A percentile compares a stretch with the other conserved stretches of the same genome.
phyloP scores from a whole-genome alignment of 163 green algal genomes.

The Botryococcus braunii region DNA sequence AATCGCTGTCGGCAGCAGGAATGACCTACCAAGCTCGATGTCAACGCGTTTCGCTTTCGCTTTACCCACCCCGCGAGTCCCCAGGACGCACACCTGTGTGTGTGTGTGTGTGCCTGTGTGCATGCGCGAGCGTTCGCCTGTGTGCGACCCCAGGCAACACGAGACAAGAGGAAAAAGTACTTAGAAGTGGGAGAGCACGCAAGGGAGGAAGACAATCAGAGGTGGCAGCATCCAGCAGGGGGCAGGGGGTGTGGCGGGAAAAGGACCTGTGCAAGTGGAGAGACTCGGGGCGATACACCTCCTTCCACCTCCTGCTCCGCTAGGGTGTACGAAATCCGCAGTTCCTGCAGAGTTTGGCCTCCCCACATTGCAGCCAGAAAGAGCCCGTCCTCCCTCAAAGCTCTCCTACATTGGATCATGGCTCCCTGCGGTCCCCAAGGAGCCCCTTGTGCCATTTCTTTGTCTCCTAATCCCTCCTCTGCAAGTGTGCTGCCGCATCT shows the following conservation, averaged over 20 bases:
- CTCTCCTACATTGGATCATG: constrained; percentile 56
- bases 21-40: too few species aligned
- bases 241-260: not conserved
- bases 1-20: too few species aligned
- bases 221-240: not conserved
- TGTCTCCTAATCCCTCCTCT: constrained; percentile 1
- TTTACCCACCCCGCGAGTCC: too few species aligned
- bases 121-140: too few species aligned
- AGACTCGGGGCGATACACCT: constrained; percentile 74
- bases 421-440: constrained; percentile 37
- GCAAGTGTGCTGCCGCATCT: not conserved
- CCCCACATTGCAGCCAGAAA: constrained; percentile 79
- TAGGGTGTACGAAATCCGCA: constrained; percentile 71
- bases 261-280: constrained; percentile 71
- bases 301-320: constrained; percentile 79
- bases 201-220: not conserved
- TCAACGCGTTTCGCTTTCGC: too few species aligned
- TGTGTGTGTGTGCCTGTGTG: too few species aligned
- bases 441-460: not conserved
- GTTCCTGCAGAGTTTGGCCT: constrained; percentile 78
- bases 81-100: too few species aligned
- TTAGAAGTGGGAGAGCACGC: too few species aligned
- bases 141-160: too few species aligned
- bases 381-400: constrained; percentile 76
- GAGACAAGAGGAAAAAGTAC: too few species aligned